Percentiles rank a stretch among this genome's conserved stretches.
Conservation (phyloP, 345 rosid species). For the Atalantia buxifolia region DNA sequence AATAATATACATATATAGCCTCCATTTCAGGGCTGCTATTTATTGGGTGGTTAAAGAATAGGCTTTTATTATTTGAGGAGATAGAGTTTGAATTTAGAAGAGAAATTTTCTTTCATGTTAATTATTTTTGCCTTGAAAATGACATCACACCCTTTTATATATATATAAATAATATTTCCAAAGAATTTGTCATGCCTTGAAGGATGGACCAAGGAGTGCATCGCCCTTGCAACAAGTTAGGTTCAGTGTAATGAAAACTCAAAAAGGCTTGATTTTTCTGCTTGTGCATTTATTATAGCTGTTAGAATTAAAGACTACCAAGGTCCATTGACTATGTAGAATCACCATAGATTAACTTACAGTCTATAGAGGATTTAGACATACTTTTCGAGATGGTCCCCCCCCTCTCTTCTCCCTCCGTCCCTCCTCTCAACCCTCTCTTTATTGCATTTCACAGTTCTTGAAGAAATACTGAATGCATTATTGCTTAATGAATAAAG, state of each 20-base stretch:
- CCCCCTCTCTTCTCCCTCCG: too few relatives aligned
- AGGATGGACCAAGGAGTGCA: background rate
- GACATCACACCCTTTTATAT: background rate
- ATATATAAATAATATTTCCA: background rate
- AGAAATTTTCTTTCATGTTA: background rate
- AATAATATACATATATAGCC: background rate
- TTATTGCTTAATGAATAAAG: too few relatives aligned
- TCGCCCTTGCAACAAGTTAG: background rate
- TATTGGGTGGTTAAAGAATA: background rate
- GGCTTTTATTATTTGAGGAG: background rate
- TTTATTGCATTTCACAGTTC: too few relatives aligned
- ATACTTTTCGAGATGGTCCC: background rate
- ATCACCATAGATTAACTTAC: background rate
- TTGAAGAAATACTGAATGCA: too few relatives aligned
- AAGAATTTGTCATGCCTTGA: background rate
- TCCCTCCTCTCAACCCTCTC: too few relatives aligned
- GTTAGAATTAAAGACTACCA: too few relatives aligned
- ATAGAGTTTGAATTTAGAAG: background rate
- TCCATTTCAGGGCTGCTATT: background rate
- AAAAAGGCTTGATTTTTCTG: too few relatives aligned
- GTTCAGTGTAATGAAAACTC: background rate
- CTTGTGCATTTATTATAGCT: too few relatives aligned
- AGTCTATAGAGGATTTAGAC: background rate
- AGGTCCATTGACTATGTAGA: too few relatives aligned
- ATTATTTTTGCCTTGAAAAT: background rate